phyloP scores from a whole-genome alignment of 2,329 filamentous ascomycete species.

The Akanthomyces lecanii region DNA sequence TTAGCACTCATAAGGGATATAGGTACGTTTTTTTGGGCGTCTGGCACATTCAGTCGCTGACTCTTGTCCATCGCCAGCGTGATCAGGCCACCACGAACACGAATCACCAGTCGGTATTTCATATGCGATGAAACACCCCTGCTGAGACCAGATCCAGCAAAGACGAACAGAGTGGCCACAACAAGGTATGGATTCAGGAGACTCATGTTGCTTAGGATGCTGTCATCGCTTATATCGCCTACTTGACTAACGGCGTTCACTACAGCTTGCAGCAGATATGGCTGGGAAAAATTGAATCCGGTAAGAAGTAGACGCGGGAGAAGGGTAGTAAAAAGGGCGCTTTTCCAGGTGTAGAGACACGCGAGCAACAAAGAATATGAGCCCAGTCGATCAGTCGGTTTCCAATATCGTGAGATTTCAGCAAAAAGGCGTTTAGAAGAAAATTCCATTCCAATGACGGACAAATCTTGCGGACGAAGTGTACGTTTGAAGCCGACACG shows the following conservation, averaged over 20 bases:
- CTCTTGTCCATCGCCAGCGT: neutral
- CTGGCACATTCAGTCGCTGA: neutral
- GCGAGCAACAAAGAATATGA: neutral
- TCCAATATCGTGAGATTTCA: neutral
- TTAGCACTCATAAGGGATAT: slow-evolving; percentile 7
- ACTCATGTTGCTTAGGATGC: too few relatives aligned
- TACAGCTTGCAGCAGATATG: neutral
- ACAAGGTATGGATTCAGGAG: neutral
- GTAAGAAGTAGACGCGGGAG: neutral
- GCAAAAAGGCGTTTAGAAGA: neutral
- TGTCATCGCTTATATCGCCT: neutral
- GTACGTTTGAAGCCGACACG: neutral
- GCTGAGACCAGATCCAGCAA: neutral
- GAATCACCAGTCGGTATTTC: neutral
- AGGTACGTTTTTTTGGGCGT: neutral
- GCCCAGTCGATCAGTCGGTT: neutral
- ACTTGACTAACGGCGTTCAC: neutral
- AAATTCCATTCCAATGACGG: neutral
- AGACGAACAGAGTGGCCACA: neutral
- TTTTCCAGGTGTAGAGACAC: neutral
- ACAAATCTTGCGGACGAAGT: neutral
- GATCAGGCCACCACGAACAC: neutral
- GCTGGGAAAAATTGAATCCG: neutral
- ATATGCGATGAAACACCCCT: neutral
- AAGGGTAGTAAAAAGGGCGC: neutral